Percentiles rank a stretch among this genome's conserved stretches.
Evolutionary conservation across 108 stramenopile genomes (phyloP).

Genomic region (Epithemia pelagica): DNA sequence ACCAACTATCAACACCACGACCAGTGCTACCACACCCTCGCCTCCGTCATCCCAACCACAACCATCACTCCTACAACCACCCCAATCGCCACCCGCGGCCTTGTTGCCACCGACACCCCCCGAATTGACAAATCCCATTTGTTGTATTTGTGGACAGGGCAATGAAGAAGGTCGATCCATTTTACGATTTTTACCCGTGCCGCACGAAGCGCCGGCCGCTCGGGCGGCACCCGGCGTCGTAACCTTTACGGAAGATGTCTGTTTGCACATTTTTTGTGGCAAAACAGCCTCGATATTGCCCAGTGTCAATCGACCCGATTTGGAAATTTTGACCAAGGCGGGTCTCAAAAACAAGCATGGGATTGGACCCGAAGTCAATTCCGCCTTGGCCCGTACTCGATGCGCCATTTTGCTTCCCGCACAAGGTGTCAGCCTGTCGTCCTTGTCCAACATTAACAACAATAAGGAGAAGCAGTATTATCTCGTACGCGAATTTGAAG

Average conservation of each 20-base stretch:
- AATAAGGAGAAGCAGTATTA: slow-evolving; percentile 26
- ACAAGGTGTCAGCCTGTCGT: not conserved
- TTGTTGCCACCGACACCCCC: not conserved
- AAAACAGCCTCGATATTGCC: slow-evolving; percentile 40
- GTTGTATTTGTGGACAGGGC: slow-evolving; percentile 28
- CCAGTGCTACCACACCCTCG: too few relatives aligned
- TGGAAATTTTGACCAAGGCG: slow-evolving; percentile 39
- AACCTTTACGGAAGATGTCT: slow-evolving; percentile 24
- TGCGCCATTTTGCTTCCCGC: slow-evolving; percentile 9
- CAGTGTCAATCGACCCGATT: slow-evolving; percentile 18
- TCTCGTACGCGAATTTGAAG: slow-evolving; percentile 36
- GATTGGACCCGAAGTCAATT: slow-evolving; percentile 36
- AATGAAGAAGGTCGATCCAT: slow-evolving; percentile 19
- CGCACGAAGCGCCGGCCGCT: slow-evolving; percentile 10
- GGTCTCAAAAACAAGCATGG: slow-evolving; percentile 44
- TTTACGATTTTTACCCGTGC: slow-evolving; percentile 23
- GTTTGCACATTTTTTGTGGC: slow-evolving; percentile 36
- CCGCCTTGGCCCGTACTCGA: slow-evolving; percentile 30
- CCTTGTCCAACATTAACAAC: not conserved
- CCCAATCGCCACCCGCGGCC: not conserved
- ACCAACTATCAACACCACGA: not conserved
- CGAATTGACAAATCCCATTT: slow-evolving; percentile 2
- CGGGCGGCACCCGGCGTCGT: slow-evolving; percentile 7
- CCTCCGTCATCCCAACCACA: too few relatives aligned
- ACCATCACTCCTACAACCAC: not conserved